A percentile compares a stretch with the other conserved stretches of the same genome.
These are phyloP conservation scores for Phytophthora fragariae DNA, from an alignment of 352 stramenopile species.

Conservation along the genomic window DNA sequence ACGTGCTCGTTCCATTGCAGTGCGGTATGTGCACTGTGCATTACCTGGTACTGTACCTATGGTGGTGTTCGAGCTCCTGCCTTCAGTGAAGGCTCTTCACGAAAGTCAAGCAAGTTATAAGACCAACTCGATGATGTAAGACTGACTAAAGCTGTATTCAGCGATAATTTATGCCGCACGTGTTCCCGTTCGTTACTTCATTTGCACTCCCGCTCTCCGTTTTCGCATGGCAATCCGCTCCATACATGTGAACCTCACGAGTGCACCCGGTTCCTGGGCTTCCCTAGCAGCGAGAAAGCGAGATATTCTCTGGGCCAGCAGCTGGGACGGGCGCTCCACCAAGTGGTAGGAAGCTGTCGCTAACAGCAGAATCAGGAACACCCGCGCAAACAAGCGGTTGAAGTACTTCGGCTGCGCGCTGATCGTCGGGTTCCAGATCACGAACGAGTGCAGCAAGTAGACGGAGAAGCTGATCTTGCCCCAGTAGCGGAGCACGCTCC, in stretches of 20 bases:
- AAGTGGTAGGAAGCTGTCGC: conserved; percentile 45
- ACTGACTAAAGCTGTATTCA: not conserved
- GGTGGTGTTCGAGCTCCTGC: not conserved
- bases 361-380: conserved; percentile 44
- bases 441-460: conserved; percentile 55
- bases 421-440: conserved; percentile 40
- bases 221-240: conserved; percentile 23
- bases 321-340: conserved; percentile 59
- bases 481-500: conserved; percentile 46
- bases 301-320: conserved; percentile 46
- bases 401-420: conserved; percentile 39
- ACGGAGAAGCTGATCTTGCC: conserved; percentile 64
- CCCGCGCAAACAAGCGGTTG: conserved; percentile 45
- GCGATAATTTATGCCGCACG: not conserved
- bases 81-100: no score
- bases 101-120: no score
- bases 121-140: no score
- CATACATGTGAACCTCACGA: conserved; percentile 27
- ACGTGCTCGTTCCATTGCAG: not conserved
- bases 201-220: not conserved
- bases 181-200: conserved; percentile 10
- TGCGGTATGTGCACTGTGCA: not conserved
- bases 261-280: conserved; percentile 2
- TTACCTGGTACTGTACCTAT: not conserved
- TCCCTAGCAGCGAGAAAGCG: conserved; percentile 32